Conservation (phyloP, 2,329 filamentous ascomycete genomes). For the Fusarium chlamydosporum region DNA sequence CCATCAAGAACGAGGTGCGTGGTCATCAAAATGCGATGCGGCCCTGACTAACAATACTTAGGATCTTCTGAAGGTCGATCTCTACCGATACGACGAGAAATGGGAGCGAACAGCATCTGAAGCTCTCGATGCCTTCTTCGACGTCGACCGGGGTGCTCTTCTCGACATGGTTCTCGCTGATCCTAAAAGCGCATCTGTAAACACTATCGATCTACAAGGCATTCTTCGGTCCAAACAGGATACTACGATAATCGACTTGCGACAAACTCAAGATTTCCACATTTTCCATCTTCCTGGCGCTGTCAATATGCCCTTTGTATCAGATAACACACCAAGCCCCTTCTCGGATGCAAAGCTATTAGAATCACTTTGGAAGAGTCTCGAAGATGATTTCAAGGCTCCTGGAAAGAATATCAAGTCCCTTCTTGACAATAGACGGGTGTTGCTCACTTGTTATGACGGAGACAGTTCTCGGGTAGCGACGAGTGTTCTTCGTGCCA, state of each 20-base stretch:
- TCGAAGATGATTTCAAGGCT: slow-evolving; percentile 61
- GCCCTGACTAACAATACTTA: slow-evolving; percentile 9
- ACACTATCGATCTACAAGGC: slow-evolving; percentile 7
- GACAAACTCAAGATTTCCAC: slow-evolving; percentile 59
- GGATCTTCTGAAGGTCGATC: slow-evolving; percentile 47
- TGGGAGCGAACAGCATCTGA: slow-evolving; percentile 46
- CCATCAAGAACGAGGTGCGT: slow-evolving; percentile 61
- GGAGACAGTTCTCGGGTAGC: slow-evolving; percentile 69
- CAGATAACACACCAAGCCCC: slow-evolving; percentile 57
- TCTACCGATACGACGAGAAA: slow-evolving; percentile 49
- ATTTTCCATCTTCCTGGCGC: slow-evolving; percentile 61
- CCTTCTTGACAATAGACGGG: slow-evolving; percentile 52
- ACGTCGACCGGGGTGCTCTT: slow-evolving; percentile 29
- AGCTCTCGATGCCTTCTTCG: slow-evolving; percentile 33
- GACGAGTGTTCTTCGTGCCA: slow-evolving; percentile 66
- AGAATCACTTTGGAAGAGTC: slow-evolving; percentile 61
- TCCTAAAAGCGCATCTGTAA: slow-evolving; percentile 10
- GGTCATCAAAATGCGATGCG: rapidly evolving
- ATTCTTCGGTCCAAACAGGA: slow-evolving; percentile 44
- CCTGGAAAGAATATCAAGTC: slow-evolving; percentile 38
- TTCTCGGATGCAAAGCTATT: slow-evolving; percentile 63
- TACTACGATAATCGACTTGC: slow-evolving; percentile 61
- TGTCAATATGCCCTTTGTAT: slow-evolving; percentile 61
- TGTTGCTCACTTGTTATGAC: slow-evolving; percentile 67
- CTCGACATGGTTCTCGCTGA: slow-evolving; percentile 28